phyloP scores from a whole-genome alignment of 2,329 filamentous ascomycete species.

The Lecanicillium sp. region DNA sequence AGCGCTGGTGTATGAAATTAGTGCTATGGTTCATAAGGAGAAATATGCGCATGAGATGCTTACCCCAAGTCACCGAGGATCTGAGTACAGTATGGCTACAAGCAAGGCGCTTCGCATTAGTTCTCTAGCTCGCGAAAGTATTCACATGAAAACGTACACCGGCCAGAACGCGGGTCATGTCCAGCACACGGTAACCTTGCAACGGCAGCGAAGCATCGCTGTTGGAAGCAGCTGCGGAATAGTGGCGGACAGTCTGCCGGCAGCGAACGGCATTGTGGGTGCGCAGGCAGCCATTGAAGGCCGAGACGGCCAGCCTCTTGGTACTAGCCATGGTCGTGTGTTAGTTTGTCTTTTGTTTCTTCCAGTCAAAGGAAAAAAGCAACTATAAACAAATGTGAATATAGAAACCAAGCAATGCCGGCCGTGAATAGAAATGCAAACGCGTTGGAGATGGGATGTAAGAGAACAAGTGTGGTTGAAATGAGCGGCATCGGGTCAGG shows the following conservation, averaged over 20 bases:
- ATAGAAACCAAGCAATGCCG: too few species aligned
- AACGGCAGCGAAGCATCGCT: conserved; percentile 49
- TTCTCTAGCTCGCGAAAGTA: too few species aligned
- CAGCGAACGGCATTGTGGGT: not conserved
- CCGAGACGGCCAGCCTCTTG: conserved; percentile 1
- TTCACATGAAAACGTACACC: conserved; percentile 56
- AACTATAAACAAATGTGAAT: too few species aligned
- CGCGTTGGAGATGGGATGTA: not conserved
- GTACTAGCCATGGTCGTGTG: conserved; percentile 3
- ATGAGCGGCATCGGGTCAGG: not conserved
- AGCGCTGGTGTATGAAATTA: conserved; percentile 46
- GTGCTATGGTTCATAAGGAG: not conserved
- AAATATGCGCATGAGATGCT: conserved; percentile 18
- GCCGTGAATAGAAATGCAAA: too few species aligned
- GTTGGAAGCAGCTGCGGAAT: conserved; percentile 2
- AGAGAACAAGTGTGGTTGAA: not conserved
- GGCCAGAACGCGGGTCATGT: conserved; percentile 94
- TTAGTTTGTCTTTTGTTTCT: too few species aligned
- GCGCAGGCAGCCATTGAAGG: conserved; percentile 14
- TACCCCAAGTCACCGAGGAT: conserved; percentile 95
- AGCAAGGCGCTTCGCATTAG: conserved; percentile 11
- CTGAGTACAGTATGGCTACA: conserved; percentile 91
- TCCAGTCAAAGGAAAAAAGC: too few species aligned
- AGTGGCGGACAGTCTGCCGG: conserved; percentile 2
- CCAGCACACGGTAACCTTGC: conserved; percentile 79